These are phyloP conservation scores for Chytriomyces confervae DNA, from an alignment of 192 early-diverging fungal genomes.

Conservation along the genomic window DNA sequence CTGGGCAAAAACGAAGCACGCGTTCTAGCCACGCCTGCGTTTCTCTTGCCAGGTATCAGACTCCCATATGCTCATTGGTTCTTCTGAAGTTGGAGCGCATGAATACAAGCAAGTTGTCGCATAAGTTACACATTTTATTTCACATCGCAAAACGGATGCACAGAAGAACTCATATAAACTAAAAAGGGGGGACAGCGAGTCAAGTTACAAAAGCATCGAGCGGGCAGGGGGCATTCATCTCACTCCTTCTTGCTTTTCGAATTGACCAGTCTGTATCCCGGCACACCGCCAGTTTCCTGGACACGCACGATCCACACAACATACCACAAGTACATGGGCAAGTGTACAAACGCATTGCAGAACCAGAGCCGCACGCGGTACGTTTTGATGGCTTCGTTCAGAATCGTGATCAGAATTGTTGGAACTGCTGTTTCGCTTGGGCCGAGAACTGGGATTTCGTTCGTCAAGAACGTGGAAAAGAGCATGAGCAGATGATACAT, in stretches of 20 bases:
- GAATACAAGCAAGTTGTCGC: no score
- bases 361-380: conserved; percentile 18
- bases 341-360: background rate
- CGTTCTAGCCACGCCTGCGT: no score
- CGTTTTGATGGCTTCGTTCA: conserved; percentile 8
- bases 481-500: background rate
- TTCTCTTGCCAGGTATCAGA: no score
- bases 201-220: no score
- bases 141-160: no score
- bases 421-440: background rate
- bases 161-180: no score
- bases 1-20: no score
- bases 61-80: no score
- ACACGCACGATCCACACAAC: conserved; percentile 16
- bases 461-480: conserved; percentile 8
- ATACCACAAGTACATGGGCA: conserved; percentile 10
- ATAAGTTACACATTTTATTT: no score
- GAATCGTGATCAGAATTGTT: background rate
- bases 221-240: background rate
- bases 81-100: no score
- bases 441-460: background rate
- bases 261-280: background rate
- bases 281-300: conserved; percentile 4
- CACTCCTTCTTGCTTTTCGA: conserved; percentile 15
- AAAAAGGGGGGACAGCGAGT: no score